Base-by-base conservation (phyloP, 352 stramenopile species). In the Pythium vanterpoolii region DNA sequence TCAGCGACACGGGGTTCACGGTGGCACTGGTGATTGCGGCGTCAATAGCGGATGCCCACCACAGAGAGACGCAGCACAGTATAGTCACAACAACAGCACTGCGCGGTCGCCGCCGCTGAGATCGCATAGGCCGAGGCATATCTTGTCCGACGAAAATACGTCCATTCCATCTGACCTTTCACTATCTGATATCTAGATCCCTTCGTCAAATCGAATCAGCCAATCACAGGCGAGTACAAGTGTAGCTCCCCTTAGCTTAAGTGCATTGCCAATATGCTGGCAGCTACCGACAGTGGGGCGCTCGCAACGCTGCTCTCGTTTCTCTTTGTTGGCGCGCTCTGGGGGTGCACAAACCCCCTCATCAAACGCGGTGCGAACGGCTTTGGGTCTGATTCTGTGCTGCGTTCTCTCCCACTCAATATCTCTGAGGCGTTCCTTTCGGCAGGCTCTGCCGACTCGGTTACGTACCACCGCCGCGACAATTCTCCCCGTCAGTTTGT, bases 271-370 rank as follows among this genome's bases (percentile, higher is more conserved):
- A 18, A 46, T 36, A n/a, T n/a, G n/a, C n/a, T n/a, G 36, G 21
- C 31, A 13, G 38, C 30, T 14, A 54, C 18, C 31, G 52, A 56
- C 16, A 33, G 28, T 24, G 38, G 47, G 36, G 54, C 48, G 40
- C 38, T 62, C 18, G 31, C 33, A 39, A 91, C 76, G 47, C 59
- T 94, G 34, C 61, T 90, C 44, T 91, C 81, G 33, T 93, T 95
- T 61, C 69, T 95, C 26, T 73, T 91, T 49, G 81, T 95, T 36
- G 83, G 86, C n/a, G 83, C 83, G 19, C 73, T 95, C 2, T 95
- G 86, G 86, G 86, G 86, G 1, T 95, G 86, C 63, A 95, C 86
- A 4, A 95, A 95, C 60, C 86, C 86, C 2, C 67, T 95, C 28
- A 90, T 95, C 49, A 95, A 95, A 59, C 57, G 64, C 79, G 85